phyloP scores from a whole-genome alignment of 192 early-diverging fungal species.

The Mortierella antarctica region DNA sequence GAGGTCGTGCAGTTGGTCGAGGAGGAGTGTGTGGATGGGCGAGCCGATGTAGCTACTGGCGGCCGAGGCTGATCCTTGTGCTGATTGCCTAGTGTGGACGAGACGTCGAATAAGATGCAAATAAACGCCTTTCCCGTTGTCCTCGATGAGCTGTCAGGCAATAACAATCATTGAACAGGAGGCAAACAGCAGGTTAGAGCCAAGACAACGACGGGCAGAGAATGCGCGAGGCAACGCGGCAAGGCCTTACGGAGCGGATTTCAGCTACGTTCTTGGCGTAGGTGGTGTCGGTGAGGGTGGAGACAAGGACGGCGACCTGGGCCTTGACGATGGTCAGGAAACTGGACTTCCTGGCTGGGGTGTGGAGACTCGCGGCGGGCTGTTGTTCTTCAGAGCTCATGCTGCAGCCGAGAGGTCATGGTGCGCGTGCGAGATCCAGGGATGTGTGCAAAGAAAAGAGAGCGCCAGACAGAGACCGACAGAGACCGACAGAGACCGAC shows the following conservation, averaged over 20 bases:
- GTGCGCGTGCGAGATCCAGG: constrained; percentile 11
- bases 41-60: constrained; percentile 31
- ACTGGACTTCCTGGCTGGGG: constrained; percentile 58
- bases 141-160: constrained; percentile 56
- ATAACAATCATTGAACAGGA: too few relatives aligned
- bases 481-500: too few relatives aligned
- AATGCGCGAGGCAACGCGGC: background rate
- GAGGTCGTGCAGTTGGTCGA: constrained; percentile 50
- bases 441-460: too few relatives aligned
- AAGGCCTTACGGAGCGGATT: constrained; percentile 59
- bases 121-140: constrained; percentile 63
- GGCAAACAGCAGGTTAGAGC: background rate
- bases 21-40: constrained; percentile 53
- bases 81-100: constrained; percentile 47
- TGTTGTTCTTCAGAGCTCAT: constrained; percentile 70
- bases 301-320: constrained; percentile 64
- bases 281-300: constrained; percentile 62
- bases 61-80: constrained; percentile 21
- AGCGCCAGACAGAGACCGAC: too few relatives aligned
- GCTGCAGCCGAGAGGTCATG: constrained; percentile 58
- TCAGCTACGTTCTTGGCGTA: constrained; percentile 61
- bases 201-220: background rate
- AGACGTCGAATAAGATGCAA: constrained; percentile 60
- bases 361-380: constrained; percentile 53
- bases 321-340: constrained; percentile 68